Base-by-base conservation (phyloP, 768 basidiomycete genomes). In the Naematelia encephala region DNA sequence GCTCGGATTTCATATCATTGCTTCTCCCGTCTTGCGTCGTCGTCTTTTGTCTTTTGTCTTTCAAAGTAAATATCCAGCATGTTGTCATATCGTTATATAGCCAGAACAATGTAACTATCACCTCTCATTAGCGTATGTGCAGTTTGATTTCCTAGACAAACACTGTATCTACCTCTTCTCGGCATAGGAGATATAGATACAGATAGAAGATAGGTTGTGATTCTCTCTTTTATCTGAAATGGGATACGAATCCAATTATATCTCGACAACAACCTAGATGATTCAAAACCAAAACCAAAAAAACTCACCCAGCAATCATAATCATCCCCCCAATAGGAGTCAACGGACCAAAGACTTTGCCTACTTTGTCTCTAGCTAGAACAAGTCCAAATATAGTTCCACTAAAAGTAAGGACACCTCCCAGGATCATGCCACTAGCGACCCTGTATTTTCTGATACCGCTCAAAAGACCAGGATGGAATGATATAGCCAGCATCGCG, bases 221-320 rank as follows among this genome's bases (percentile, higher is more conserved):
- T n/a, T n/a, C n/a, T n/a, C n/a, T n/a, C n/a, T n/a, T n/a, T n/a
- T n/a, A n/a, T n/a, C n/a, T n/a, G n/a, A n/a, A n/a, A n/a, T n/a
- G n/a, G n/a, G n/a, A n/a, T n/a, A n/a, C n/a, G n/a, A n/a, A n/a
- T n/a, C n/a, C n/a, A n/a, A n/a, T n/a, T n/a, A n/a, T n/a, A n/a
- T n/a, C n/a, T n/a, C n/a, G n/a, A n/a, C n/a, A n/a, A n/a, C n/a
- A n/a, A n/a, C n/a, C n/a, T n/a, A n/a, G n/a, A n/a, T n/a, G n/a
- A n/a, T n/a, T n/a, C n/a, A 5, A 21, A 22, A 56, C 42, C 23
- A 19, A n/a, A 25, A n/a, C 21, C 23, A 54, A 19, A 22, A 61
- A 16, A 14, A 67, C 74, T 72, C 60, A 76, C 74, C 74, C 74
- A 28, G 65, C 68, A 57, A 76, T 76, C 74, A 76, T 76, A 5